Base-by-base conservation (phyloP, 2,329 filamentous ascomycete genomes). In the Colletotrichum endophyticum region DNA sequence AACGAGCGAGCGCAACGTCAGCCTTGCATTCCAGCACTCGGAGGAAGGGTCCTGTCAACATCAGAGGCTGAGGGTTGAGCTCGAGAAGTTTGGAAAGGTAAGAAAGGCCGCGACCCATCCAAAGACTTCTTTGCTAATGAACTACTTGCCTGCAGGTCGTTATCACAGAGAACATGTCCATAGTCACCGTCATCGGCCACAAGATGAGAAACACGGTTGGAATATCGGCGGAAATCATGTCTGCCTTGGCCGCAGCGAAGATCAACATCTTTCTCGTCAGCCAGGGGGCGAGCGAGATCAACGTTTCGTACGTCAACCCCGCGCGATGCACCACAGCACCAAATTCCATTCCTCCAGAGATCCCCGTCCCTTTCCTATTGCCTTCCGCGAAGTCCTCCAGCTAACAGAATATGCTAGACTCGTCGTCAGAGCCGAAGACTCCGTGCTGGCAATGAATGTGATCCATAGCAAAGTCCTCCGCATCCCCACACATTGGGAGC, bases 191-290 rank as follows among this genome's bases (percentile, higher is more conserved):
- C 69, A 96, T 99, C 1, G 97, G 97, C 59, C 95, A 95, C 77
- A 95, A 99, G 85, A 95, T 99, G 93, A 98, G 98, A 88, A 97
- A 98, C 85, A 98, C 98, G 96, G 90, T 95, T 73, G 97, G 97
- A 77, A 95, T 99, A 78, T 82, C 72, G 15, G 72, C 66, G 11
- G 75, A 77, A 56, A 77, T 77, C 25, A 61, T 72, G 72, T 27
- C 36, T 2, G 75, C 72, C 13, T 56, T 77, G 30, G 75, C 75
- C 8, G 53, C 75, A 9, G 66, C 72, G 27, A 77, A 75, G 53
- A 77, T 77, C 36, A 77, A 77, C 53, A 69, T 79, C 28, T 77
- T 72, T 11, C 73, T 77, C 49, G 72, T 75, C 4, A 77, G 75
- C 66, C 63, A 80, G 98, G 96, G 96, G 81, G 97, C 97, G 25